These are phyloP conservation scores for Alternaria infectoria DNA, from an alignment of 2,329 filamentous ascomycete genomes.

Conservation along the genomic window DNA sequence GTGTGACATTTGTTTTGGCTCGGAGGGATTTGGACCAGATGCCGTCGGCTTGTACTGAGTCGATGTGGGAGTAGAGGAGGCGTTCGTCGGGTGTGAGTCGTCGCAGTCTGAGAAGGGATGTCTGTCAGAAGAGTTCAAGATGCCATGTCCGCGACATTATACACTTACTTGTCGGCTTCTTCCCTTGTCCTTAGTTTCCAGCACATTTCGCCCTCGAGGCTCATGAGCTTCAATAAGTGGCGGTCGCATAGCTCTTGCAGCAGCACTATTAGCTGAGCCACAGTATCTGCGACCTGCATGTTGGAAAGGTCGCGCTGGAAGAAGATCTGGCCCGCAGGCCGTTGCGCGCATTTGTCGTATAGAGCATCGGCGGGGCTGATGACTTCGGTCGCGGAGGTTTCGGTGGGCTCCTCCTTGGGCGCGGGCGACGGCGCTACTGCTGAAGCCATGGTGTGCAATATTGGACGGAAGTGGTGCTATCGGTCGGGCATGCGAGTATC, in stretches of 20 bases:
- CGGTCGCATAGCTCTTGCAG: slow-evolving; percentile 43
- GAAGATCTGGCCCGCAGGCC: slow-evolving; percentile 45
- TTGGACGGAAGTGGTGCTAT: slow-evolving; percentile 14
- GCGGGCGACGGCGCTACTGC: slow-evolving; percentile 21
- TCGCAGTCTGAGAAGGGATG: slow-evolving; percentile 37
- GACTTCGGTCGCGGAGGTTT: slow-evolving; percentile 13
- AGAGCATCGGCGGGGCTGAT: slow-evolving; percentile 39
- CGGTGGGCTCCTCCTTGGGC: slow-evolving; percentile 26
- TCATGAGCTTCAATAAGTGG: slow-evolving; percentile 48
- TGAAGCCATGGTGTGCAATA: slow-evolving; percentile 30
- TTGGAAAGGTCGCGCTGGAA: slow-evolving; percentile 49
- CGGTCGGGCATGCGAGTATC: slow-evolving; percentile 26
- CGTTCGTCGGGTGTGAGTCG: slow-evolving; percentile 71
- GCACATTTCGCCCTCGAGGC: slow-evolving; percentile 44
- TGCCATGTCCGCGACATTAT: neutral
- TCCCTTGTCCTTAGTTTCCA: slow-evolving; percentile 45
- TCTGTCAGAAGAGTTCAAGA: slow-evolving; percentile 14
- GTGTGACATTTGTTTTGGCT: slow-evolving; percentile 79
- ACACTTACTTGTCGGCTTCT: slow-evolving; percentile 46
- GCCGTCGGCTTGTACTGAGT: slow-evolving; percentile 81
- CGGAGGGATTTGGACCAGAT: slow-evolving; percentile 92
- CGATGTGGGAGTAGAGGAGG: slow-evolving; percentile 87
- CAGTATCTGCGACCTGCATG: slow-evolving; percentile 45
- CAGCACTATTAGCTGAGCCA: slow-evolving; percentile 39
- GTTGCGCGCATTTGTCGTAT: slow-evolving; percentile 48